These are phyloP conservation scores for Gaultheria prostrata DNA, from an alignment of 148 eudicot genomes.

Conservation along the genomic window DNA sequence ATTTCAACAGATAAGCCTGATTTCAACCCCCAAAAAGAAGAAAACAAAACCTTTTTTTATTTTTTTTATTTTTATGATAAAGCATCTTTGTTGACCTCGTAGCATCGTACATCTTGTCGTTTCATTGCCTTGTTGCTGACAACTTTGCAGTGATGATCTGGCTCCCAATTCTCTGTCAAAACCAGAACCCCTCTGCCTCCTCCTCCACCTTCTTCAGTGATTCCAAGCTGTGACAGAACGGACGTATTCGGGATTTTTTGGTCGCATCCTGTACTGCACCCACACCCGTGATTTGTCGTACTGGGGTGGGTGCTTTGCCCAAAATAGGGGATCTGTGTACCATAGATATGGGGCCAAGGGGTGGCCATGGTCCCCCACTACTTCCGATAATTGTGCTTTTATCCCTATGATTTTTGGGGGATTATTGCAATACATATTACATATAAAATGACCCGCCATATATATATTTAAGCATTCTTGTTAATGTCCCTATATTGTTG, in stretches of 20 bases:
- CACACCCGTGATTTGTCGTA: background rate
- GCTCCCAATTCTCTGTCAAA: background rate
- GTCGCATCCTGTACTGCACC: background rate
- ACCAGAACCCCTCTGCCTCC: background rate
- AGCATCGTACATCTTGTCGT: background rate
- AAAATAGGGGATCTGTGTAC: background rate
- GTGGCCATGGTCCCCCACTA: background rate
- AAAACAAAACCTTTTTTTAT: background rate
- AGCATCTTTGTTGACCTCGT: too few relatives aligned
- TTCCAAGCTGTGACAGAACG: background rate
- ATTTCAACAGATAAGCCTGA: background rate
- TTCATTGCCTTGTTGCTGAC: background rate
- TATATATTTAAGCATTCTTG: too few relatives aligned
- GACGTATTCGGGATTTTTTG: background rate
- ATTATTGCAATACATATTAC: too few relatives aligned
- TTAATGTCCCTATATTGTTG: too few relatives aligned
- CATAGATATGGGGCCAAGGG: background rate
- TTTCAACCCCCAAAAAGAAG: background rate
- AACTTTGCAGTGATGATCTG: background rate
- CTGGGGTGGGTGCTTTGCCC: background rate
- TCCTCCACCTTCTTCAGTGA: background rate
- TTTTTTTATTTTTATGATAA: too few relatives aligned
- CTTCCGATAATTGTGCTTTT: background rate
- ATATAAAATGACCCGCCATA: too few relatives aligned
- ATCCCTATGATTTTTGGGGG: background rate